Percentiles rank a stretch among this genome's conserved stretches.
Conservation (phyloP, 805 yeast species). For the Saturnispora besseyi region DNA sequence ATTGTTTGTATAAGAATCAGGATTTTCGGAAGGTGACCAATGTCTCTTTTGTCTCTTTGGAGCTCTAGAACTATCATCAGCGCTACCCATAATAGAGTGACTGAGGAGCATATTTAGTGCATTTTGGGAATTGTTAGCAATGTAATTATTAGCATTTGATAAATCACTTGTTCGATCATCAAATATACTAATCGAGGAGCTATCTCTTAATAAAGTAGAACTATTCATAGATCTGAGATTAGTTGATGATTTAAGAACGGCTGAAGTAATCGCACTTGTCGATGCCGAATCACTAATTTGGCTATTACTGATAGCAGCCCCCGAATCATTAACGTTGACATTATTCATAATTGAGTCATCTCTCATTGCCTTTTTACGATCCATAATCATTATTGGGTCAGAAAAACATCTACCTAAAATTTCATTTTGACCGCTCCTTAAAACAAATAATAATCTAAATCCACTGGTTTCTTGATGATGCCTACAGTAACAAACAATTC, state of each 20-base stretch:
- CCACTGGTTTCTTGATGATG: slow-evolving; percentile 90
- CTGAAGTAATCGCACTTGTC: slow-evolving; percentile 4
- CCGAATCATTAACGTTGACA: not conserved
- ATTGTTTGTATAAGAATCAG: not conserved
- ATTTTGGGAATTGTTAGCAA: slow-evolving; percentile 6
- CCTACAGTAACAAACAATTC: slow-evolving; percentile 92
- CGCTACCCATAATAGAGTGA: slow-evolving; percentile 11
- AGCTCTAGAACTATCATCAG: slow-evolving; percentile 11
- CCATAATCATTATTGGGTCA: slow-evolving; percentile 82
- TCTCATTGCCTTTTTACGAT: slow-evolving; percentile 65
- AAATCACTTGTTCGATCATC: slow-evolving; percentile 3
- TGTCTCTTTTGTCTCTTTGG: slow-evolving; percentile 28
- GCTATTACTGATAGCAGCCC: not conserved
- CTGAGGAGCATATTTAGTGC: slow-evolving; percentile 9
- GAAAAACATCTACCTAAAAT: slow-evolving; percentile 68
- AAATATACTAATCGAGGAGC: not conserved
- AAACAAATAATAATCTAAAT: slow-evolving; percentile 59
- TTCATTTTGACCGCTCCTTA: slow-evolving; percentile 51
- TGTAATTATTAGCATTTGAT: slow-evolving; percentile 3
- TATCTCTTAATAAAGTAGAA: not conserved
- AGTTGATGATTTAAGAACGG: slow-evolving; percentile 3
- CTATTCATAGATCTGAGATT: not conserved
- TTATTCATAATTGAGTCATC: slow-evolving; percentile 7
- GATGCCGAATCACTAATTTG: slow-evolving; percentile 3
- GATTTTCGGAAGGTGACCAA: slow-evolving; percentile 22